Evolutionary conservation across 192 early-diverging fungal genomes (phyloP).

Genomic region (Entomortierella parvispora): DNA sequence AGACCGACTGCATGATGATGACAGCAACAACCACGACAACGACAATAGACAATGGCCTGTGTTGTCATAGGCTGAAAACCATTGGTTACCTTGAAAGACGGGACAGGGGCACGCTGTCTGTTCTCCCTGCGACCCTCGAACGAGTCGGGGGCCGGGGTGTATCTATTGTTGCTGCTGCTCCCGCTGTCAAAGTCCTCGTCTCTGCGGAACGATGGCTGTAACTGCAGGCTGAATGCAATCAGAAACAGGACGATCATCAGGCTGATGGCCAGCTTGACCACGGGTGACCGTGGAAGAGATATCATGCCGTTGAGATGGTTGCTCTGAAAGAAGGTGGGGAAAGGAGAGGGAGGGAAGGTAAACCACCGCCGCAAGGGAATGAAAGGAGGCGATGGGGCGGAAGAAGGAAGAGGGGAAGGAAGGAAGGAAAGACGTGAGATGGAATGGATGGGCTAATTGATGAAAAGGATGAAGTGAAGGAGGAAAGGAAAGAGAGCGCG

Average conservation of each 20-base stretch:
- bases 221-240: constrained; percentile 7
- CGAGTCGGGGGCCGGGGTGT: background rate
- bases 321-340: background rate
- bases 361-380: background rate
- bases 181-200: constrained; percentile 10
- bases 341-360: background rate
- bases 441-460: background rate
- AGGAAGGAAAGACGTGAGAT: background rate
- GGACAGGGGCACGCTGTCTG: constrained; percentile 19
- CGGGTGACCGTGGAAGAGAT: constrained; percentile 35
- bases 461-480: background rate
- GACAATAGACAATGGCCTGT: no score
- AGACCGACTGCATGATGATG: no score
- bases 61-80: no score
- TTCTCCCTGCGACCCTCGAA: no score
- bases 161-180: constrained; percentile 15
- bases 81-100: constrained; percentile 27
- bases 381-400: background rate
- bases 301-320: constrained; percentile 10
- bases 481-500: no score
- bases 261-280: constrained; percentile 25
- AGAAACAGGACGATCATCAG: constrained; percentile 8
- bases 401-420: background rate
- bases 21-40: background rate
- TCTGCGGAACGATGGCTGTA: background rate